Evolutionary conservation across 331 rosid genomes (phyloP).

Genomic region (Pyracantha coccinea): DNA sequence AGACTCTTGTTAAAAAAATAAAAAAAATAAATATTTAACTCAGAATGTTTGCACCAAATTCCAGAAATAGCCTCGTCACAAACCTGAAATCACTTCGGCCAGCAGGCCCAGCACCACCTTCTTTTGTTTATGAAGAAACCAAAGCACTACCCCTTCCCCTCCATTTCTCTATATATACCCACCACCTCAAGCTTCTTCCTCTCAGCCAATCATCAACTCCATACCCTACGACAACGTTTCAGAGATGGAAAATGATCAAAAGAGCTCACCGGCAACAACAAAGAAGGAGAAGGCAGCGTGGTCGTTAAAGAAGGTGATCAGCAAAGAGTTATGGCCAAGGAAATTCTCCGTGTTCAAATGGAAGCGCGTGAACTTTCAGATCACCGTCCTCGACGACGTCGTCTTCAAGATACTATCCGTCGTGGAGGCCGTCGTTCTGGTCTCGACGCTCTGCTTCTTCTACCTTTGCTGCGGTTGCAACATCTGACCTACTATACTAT

Average conservation of each 20-base stretch:
- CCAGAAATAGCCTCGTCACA: conserved; percentile 14
- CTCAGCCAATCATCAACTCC: background rate
- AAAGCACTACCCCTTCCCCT: conserved; percentile 2
- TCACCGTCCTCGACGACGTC: conserved; percentile 49
- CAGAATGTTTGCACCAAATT: background rate
- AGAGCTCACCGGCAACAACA: background rate
- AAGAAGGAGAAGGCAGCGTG: conserved; percentile 15
- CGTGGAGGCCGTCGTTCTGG: conserved; percentile 63
- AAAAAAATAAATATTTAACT: background rate
- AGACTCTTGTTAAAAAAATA: background rate
- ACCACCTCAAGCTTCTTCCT: background rate
- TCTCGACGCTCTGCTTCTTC: conserved; percentile 83
- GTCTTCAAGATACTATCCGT: conserved; percentile 57
- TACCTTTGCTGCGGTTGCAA: conserved; percentile 83
- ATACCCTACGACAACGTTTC: background rate
- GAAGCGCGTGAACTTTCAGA: conserved; percentile 45
- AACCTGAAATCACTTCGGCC: conserved; percentile 6
- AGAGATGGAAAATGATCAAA: background rate
- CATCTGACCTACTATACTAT: conserved; percentile 20
- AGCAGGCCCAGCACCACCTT: conserved; percentile 4
- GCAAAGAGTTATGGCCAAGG: conserved; percentile 65
- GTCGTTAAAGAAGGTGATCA: conserved; percentile 56
- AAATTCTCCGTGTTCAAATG: conserved; percentile 38
- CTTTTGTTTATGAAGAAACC: conserved; percentile 34
- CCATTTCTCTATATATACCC: conserved; percentile 11